A percentile compares a stretch with the other conserved stretches of the same genome.
phyloP scores from a whole-genome alignment of 371 early-diverging fungal genomes.

The Thermomucor indicae-seudaticae region DNA sequence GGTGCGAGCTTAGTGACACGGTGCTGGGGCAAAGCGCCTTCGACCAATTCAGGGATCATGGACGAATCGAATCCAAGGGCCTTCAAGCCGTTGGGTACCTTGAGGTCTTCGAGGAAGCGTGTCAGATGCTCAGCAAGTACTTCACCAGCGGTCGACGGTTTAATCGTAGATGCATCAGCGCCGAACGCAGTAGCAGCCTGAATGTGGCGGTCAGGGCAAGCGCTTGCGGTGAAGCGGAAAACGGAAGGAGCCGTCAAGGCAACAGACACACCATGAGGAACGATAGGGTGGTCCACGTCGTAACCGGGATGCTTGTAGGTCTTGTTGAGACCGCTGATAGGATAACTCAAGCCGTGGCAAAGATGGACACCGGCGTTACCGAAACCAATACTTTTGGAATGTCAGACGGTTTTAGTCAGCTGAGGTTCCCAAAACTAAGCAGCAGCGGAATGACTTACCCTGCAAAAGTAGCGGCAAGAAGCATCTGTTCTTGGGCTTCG shows the following conservation, averaged over 20 bases:
- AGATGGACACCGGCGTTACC: conserved; percentile 90
- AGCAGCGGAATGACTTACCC: conserved; percentile 18
- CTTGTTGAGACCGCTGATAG: conserved; percentile 84
- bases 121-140: conserved; percentile 76
- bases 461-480: conserved; percentile 88
- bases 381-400: conserved; percentile 70
- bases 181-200: conserved; percentile 82
- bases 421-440: not conserved
- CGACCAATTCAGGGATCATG: conserved; percentile 72
- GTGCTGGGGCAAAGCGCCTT: conserved; percentile 88
- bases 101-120: conserved; percentile 67
- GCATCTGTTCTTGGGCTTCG: conserved; percentile 83
- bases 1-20: conserved; percentile 91
- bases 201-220: conserved; percentile 84
- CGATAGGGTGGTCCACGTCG: conserved; percentile 69
- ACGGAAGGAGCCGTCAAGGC: conserved; percentile 89
- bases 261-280: conserved; percentile 77
- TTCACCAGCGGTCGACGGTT: conserved; percentile 72
- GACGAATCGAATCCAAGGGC: conserved; percentile 74
- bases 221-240: conserved; percentile 76
- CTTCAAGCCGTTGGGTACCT: conserved; percentile 80
- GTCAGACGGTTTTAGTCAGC: not conserved
- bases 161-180: conserved; percentile 63
- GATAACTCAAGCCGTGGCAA: conserved; percentile 64
- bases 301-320: conserved; percentile 82